Evolutionary conservation across 2,329 filamentous ascomycete genomes (phyloP).

Genomic region (Biscogniauxia sp.): DNA sequence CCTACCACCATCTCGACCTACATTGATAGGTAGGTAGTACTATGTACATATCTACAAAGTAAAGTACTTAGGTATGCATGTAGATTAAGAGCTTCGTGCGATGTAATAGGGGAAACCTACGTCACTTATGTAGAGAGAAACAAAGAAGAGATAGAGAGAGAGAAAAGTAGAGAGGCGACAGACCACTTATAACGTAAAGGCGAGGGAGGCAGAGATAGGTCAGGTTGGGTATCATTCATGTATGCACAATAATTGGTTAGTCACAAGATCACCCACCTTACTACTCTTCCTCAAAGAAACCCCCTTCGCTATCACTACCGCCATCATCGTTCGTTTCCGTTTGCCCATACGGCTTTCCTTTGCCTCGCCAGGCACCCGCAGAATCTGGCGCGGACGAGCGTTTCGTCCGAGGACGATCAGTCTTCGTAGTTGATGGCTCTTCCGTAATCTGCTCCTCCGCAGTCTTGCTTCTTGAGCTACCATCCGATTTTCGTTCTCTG

Average conservation of each 20-base stretch:
- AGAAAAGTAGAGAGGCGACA: neutral
- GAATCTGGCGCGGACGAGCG: conserved; percentile 8
- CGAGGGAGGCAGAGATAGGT: neutral
- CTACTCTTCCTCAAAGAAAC: conserved; percentile 53
- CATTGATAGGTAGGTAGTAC: no score
- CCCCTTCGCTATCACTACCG: conserved; percentile 52
- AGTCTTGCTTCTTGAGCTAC: conserved; percentile 10
- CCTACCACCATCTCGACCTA: no score
- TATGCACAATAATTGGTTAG: neutral
- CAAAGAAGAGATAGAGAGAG: no score
- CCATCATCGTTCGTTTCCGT: conserved; percentile 30
- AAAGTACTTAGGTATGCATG: no score
- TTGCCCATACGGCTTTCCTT: conserved; percentile 37
- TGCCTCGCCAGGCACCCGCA: conserved; percentile 13
- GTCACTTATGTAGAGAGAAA: no score
- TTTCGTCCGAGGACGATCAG: conserved; percentile 14
- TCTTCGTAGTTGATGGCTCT: conserved; percentile 9
- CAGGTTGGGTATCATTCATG: conserved; percentile 23
- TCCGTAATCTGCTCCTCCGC: conserved; percentile 11
- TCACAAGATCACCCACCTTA: neutral
- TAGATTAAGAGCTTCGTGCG: no score
- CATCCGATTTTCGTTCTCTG: conserved; percentile 26
- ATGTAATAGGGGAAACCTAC: no score
- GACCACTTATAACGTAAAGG: neutral
- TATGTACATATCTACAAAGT: no score